phyloP scores from a whole-genome alignment of 306 rosid genomes.

The Herpetospermum pedunculosum region DNA sequence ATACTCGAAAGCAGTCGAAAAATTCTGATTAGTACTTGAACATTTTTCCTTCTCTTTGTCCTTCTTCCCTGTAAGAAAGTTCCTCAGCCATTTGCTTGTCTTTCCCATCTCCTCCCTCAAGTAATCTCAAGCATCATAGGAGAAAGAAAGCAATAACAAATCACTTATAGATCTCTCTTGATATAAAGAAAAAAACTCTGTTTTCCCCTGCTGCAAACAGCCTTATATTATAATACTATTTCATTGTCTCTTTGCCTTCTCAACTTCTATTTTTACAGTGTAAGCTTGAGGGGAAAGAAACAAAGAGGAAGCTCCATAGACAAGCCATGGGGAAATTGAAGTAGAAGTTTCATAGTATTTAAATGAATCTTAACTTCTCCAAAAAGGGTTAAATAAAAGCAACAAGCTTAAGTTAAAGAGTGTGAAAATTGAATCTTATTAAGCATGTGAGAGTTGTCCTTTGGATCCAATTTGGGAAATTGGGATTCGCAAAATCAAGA shows the following conservation, averaged over 20 bases:
- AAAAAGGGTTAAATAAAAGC: background rate
- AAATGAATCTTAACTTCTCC: background rate
- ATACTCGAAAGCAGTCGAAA: conserved; percentile 21
- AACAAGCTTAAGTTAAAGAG: background rate
- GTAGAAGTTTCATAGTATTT: background rate
- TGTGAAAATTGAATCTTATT: background rate
- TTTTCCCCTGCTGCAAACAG: background rate
- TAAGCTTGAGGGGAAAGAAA: conserved; percentile 3
- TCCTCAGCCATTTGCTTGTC: conserved; percentile 70
- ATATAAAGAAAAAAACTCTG: conserved; percentile 7
- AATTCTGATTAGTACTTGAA: conserved; percentile 19
- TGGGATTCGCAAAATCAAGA: background rate
- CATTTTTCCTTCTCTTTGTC: conserved; percentile 24
- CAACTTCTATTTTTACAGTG: background rate
- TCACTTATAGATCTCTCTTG: conserved; percentile 23
- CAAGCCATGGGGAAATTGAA: background rate
- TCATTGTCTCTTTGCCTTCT: background rate
- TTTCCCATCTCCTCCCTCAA: conserved; percentile 61
- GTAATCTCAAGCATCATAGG: conserved; percentile 11
- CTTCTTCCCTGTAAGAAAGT: conserved; percentile 64
- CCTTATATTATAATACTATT: background rate
- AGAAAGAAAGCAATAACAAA: conserved; percentile 23
- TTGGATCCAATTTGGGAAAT: conserved; percentile 1
- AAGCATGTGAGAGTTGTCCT: background rate
- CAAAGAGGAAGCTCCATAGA: background rate